Base-by-base conservation (phyloP, 2,329 filamentous ascomycete genomes). In the Colletotrichum navitas region DNA sequence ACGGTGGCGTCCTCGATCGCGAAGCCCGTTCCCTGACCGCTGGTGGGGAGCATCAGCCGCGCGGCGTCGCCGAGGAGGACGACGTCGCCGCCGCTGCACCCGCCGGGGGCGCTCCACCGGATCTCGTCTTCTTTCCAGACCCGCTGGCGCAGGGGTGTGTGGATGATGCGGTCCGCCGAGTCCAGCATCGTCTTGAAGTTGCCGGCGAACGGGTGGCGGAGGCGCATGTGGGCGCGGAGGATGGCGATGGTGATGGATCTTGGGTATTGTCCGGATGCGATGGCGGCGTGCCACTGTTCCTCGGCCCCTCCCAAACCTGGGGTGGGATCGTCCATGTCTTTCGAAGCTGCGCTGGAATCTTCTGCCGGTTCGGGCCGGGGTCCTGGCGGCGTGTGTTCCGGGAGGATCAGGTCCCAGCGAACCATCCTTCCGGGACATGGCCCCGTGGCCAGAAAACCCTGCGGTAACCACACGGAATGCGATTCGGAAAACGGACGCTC, bases 1-100 rank as follows among this genome's bases (percentile, higher is more conserved):
- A 77, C 75, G 0, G 76, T 76, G 10, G 76, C 76, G 16, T 77
- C 76, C 41, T 77, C 76, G 12, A 77, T 74, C 32, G 75, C 76
- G 29, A 77, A 77, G 1, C 76, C 75, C 5, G 76, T 77, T 29
- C 76, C 76, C 49, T 77, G 76, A 0, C 76, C 76, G 49, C 76
- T 77, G 14, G 75, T 77, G 6, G 76, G 76, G 3, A 77, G 32
- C 75, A 77, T 77, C 8, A 77, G 59, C 1, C 76, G 63, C 1
- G 76, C 73, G 0, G 76, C 76, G 32, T 77, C 76, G 32, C 76
- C 76, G 2, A 77, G 67, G 36, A 76, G 70, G 12, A 75, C 75
- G 21, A 66, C 32, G 36, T 71, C 76, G 43, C 56, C 67, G 26
- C 34, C 61, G n/a, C 36, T 29, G 29, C 24, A 2, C n/a, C 24